These are phyloP conservation scores for Talaromyces verruculosus DNA, from an alignment of 2,329 filamentous ascomycete species.

Conservation along the genomic window DNA sequence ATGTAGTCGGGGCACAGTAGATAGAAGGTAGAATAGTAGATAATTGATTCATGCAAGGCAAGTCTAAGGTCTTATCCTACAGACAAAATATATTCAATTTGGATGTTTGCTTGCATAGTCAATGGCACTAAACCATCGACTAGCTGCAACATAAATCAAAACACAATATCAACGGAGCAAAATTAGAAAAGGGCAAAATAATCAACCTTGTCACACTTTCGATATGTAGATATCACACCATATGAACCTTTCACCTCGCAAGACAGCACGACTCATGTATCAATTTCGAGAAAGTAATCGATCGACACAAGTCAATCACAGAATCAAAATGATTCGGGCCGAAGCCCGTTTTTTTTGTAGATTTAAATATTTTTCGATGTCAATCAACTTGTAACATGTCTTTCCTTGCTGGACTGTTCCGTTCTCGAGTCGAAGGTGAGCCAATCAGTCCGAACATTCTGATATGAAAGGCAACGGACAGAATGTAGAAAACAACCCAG, in stretches of 20 bases:
- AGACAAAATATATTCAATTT: neutral
- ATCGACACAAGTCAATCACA: neutral
- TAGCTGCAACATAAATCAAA: conserved; percentile 1
- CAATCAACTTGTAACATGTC: conserved; percentile 5
- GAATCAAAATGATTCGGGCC: neutral
- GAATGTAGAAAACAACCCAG: conserved; percentile 4
- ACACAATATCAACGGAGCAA: conserved; percentile 1
- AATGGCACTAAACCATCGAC: neutral
- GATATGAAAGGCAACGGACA: conserved; percentile 10
- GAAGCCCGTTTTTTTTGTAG: conserved; percentile 1
- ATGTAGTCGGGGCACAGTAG: neutral
- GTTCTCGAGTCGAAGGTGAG: neutral
- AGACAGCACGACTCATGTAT: neutral
- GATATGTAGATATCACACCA: neutral
- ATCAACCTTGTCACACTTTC: neutral
- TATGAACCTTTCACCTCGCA: neutral
- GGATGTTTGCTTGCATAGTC: neutral
- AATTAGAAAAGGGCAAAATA: neutral
- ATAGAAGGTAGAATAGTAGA: neutral
- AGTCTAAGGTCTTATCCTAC: neutral
- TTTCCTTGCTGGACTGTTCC: neutral
- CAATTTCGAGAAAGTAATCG: neutral
- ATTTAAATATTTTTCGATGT: conserved; percentile 1
- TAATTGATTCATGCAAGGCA: neutral
- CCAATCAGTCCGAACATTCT: neutral